Percentiles rank a stretch among this genome's conserved stretches.
phyloP scores from a whole-genome alignment of 1,284 basidiomycete species.

The Gomphus sp. region DNA sequence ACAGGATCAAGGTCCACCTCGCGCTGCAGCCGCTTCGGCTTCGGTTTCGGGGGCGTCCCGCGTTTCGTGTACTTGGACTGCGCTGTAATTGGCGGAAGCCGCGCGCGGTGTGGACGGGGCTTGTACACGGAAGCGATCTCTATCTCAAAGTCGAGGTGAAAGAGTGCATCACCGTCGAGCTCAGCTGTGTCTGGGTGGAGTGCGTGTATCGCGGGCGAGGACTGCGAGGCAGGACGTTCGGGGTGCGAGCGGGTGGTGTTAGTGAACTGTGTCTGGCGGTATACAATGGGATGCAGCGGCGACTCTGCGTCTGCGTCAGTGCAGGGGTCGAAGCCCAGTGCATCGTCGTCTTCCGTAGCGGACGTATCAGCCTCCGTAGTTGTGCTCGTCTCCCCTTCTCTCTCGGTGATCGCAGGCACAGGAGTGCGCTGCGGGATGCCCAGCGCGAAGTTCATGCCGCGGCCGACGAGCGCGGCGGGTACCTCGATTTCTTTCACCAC shows the following conservation, averaged over 20 bases:
- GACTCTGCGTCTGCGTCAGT: conserved; percentile 13
- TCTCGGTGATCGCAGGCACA: conserved; percentile 8
- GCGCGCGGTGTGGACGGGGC: conserved; percentile 51
- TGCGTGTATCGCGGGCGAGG: conserved; percentile 8
- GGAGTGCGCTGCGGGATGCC: conserved; percentile 9
- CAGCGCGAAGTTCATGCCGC: conserved; percentile 2
- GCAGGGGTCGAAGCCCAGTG: neutral
- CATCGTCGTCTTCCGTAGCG: conserved; percentile 22
- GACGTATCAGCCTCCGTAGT: conserved; percentile 31
- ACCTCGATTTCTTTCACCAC: conserved; percentile 82
- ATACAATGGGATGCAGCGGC: neutral
- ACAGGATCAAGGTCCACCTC: conserved; percentile 7
- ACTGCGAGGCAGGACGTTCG: conserved; percentile 11
- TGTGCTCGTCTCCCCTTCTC: conserved; percentile 19
- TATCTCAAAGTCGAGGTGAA: conserved; percentile 37
- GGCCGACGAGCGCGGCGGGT: conserved; percentile 36
- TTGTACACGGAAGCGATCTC: conserved; percentile 65
- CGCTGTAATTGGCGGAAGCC: conserved; percentile 17
- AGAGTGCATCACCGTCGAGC: conserved; percentile 13
- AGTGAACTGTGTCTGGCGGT: neutral
- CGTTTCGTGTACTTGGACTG: conserved; percentile 14
- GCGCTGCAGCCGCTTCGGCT: conserved; percentile 3
- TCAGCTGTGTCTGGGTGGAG: conserved; percentile 7
- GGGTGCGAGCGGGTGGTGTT: conserved; percentile 15
- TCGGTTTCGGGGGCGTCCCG: conserved; percentile 22